Conservation (phyloP, 2,329 filamentous ascomycete genomes). For the Mycosphaerella arachidis region DNA sequence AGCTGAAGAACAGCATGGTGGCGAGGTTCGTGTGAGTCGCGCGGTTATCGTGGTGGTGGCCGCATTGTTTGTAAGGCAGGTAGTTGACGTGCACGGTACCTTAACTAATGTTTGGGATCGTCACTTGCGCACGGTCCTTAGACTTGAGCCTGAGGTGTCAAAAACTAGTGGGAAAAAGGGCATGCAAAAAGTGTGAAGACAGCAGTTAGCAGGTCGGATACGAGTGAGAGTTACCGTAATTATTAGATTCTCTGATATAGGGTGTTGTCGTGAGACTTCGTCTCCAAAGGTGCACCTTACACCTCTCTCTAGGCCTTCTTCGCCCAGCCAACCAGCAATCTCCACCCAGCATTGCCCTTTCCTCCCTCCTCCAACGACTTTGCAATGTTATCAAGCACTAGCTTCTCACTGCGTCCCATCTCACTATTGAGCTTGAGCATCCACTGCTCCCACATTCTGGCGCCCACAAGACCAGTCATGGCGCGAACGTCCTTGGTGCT, state of each 20-base stretch:
- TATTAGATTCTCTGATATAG: constrained; percentile 6
- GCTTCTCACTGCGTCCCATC: constrained; percentile 62
- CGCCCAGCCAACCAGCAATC: constrained; percentile 56
- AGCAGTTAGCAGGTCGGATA: constrained; percentile 8
- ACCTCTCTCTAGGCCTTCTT: constrained; percentile 41
- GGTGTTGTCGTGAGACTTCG: neutral
- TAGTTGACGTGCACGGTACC: neutral
- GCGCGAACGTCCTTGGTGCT: constrained; percentile 34
- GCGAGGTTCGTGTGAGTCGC: neutral
- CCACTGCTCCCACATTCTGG: constrained; percentile 96
- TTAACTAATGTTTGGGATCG: neutral
- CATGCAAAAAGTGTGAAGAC: neutral
- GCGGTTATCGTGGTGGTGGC: constrained; percentile 2
- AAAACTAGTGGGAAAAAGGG: neutral
- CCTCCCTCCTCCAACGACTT: constrained; percentile 57
- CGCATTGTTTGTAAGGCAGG: constrained; percentile 4
- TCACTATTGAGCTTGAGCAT: constrained; percentile 82
- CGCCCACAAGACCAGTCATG: constrained; percentile 75
- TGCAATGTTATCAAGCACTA: constrained; percentile 52
- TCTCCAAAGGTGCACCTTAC: constrained; percentile 1
- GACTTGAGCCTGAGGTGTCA: neutral
- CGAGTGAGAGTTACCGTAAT: constrained; percentile 15
- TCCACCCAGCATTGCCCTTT: constrained; percentile 55
- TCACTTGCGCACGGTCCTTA: constrained; percentile 1
- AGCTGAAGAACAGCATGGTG: constrained; percentile 25